Conservation (phyloP, 805 yeast species). For the Candida saitoana region DNA sequence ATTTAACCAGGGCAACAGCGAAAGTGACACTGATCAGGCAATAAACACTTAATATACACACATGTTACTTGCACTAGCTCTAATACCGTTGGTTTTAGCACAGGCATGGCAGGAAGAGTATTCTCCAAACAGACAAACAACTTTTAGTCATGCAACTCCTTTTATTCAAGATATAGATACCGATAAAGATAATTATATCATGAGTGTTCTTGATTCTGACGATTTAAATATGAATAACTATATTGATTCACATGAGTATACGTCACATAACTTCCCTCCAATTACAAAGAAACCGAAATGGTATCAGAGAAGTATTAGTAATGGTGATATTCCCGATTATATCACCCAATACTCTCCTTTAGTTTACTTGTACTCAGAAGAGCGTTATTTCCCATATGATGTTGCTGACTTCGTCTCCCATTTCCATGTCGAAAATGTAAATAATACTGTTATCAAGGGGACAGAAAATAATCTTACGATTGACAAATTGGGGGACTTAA, state of each 20-base stretch:
- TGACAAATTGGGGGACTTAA: conserved; percentile 27
- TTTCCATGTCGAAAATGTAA: conserved; percentile 52
- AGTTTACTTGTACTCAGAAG: conserved; percentile 87
- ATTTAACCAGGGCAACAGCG: too few species aligned
- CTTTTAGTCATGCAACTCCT: background rate
- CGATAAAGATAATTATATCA: conserved; percentile 17
- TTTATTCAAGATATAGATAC: conserved; percentile 6
- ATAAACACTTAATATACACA: too few species aligned
- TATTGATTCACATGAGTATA: background rate
- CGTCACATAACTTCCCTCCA: conserved; percentile 27
- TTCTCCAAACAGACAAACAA: background rate
- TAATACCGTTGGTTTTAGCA: conserved; percentile 1
- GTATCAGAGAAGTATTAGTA: conserved; percentile 34
- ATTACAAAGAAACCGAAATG: conserved; percentile 28
- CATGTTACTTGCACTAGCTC: background rate
- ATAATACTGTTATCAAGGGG: conserved; percentile 41
- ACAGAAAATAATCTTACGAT: conserved; percentile 31
- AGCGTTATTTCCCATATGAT: conserved; percentile 79
- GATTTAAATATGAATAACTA: conserved; percentile 3
- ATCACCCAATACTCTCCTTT: conserved; percentile 67
- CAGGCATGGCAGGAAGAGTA: background rate
- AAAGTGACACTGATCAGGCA: too few species aligned
- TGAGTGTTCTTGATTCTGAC: conserved; percentile 16
- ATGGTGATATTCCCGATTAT: conserved; percentile 61
- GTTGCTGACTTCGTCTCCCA: conserved; percentile 63